Conservation (phyloP, 2,329 filamentous ascomycete genomes). For the Aschersonia sp. region DNA sequence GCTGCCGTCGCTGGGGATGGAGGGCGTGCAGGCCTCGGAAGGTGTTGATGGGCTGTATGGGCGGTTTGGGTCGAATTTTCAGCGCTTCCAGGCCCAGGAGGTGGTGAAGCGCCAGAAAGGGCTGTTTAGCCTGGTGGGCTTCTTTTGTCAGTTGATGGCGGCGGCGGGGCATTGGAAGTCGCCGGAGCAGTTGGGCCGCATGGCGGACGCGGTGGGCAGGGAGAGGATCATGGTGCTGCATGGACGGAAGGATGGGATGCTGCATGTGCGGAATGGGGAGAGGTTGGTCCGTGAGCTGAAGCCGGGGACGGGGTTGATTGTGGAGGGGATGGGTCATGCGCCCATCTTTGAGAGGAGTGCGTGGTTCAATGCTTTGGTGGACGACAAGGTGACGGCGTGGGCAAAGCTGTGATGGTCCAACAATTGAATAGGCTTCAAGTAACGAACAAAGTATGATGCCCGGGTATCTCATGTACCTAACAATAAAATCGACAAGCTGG, state of each 20-base stretch:
- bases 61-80: slow-evolving; percentile 59
- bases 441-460: too few relatives aligned
- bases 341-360: slow-evolving; percentile 54
- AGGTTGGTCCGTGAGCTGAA: slow-evolving; percentile 50
- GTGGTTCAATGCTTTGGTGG: slow-evolving; percentile 54
- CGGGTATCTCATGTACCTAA: too few relatives aligned
- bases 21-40: slow-evolving; percentile 15
- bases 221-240: slow-evolving; percentile 66
- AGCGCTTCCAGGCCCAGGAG: slow-evolving; percentile 72
- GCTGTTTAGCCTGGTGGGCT: slow-evolving; percentile 50
- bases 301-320: slow-evolving; percentile 45
- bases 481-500: too few relatives aligned
- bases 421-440: too few relatives aligned
- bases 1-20: slow-evolving; percentile 27
- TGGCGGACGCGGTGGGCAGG: slow-evolving; percentile 57
- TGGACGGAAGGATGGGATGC: slow-evolving; percentile 65
- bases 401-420: slow-evolving; percentile 21
- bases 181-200: slow-evolving; percentile 42
- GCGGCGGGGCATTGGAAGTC: slow-evolving; percentile 71
- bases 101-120: slow-evolving; percentile 50
- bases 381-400: slow-evolving; percentile 38
- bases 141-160: slow-evolving; percentile 64
- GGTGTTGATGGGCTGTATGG: slow-evolving; percentile 23
- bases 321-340: slow-evolving; percentile 65
- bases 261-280: slow-evolving; percentile 54